Evolutionary conservation across 805 yeast genomes (phyloP), one percentile per base, ranked within the genome.

Genomic region (Candida corydali): DNA sequence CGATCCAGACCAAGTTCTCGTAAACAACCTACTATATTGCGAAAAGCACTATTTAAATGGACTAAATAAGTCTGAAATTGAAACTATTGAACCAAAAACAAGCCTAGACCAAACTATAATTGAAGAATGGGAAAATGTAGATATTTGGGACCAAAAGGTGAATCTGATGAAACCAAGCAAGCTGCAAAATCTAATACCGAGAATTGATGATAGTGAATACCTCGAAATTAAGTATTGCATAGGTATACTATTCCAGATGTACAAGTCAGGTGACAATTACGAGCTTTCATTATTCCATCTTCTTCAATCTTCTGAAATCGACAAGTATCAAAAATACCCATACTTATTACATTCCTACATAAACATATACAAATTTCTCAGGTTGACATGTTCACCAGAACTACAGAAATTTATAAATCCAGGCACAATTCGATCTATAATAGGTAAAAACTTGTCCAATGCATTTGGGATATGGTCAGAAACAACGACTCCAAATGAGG

Each of bases 381-480:
- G 54, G 34, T 43, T 70, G 3, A 47, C 67, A 6, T 49, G 71
- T 9, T 72, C 73, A 0, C 47, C 50, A 1, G 42, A 43, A 14
- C 45, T 69, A 19, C 65, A 62, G 25, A 54, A 51, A 1, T 43
- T 50, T 11, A 50, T 79, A 10, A 64, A 69, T 3, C 52, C 71
- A 1, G 54, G 54, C 2, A 42, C 42, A 4, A 54, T 79, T 12
- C 59, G 84, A 31, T 55, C 59, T 11, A 67, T 76, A 2, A 58
- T 76, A 33, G 86, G 86, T 2, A 59, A 70, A 26, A 82, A 80
- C 44, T 71, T 78, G 34, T 80, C 82, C 11, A 80, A 80, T 49
- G 80, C 86, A 1, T 80, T 80, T 54, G 86, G 86, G 1, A 76
- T 79, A 16, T 78, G 86, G 83, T 76, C 80, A 33, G 54, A 52